These are phyloP conservation scores for Ustilago esculenta DNA, from an alignment of 1,284 basidiomycete genomes.

Conservation along the genomic window DNA sequence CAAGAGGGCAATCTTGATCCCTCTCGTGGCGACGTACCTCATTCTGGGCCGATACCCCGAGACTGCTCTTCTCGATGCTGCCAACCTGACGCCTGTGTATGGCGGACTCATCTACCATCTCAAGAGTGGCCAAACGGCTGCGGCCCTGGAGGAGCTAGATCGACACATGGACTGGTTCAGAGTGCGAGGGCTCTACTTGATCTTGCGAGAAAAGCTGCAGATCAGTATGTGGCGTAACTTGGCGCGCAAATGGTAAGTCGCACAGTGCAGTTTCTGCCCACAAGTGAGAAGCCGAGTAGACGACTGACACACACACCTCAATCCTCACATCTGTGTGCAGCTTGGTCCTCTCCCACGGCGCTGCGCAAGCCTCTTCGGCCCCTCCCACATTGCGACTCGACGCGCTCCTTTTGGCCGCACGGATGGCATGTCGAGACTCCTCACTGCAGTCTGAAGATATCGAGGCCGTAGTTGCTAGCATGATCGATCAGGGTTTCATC, in stretches of 20 bases:
- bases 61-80: conserved; percentile 54
- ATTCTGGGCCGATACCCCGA: conserved; percentile 67
- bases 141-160: conserved; percentile 59
- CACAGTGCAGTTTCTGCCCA: background rate
- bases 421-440: conserved; percentile 63
- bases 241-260: conserved; percentile 62
- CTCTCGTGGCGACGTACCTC: conserved; percentile 66
- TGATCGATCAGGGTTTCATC: conserved; percentile 69
- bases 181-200: conserved; percentile 65
- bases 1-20: conserved; percentile 66
- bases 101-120: conserved; percentile 41
- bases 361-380: conserved; percentile 34
- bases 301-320: background rate
- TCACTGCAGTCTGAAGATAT: conserved; percentile 66
- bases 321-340: conserved; percentile 5
- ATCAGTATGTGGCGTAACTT: conserved; percentile 69
- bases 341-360: conserved; percentile 17
- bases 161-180: conserved; percentile 65
- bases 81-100: conserved; percentile 58
- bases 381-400: conserved; percentile 65
- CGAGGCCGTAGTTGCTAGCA: conserved; percentile 66
- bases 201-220: conserved; percentile 68
- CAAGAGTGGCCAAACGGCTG: conserved; percentile 63
- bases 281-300: background rate
- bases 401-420: conserved; percentile 59